phyloP scores from a whole-genome alignment of 768 basidiomycete genomes.

The Termitomyces heimii region DNA sequence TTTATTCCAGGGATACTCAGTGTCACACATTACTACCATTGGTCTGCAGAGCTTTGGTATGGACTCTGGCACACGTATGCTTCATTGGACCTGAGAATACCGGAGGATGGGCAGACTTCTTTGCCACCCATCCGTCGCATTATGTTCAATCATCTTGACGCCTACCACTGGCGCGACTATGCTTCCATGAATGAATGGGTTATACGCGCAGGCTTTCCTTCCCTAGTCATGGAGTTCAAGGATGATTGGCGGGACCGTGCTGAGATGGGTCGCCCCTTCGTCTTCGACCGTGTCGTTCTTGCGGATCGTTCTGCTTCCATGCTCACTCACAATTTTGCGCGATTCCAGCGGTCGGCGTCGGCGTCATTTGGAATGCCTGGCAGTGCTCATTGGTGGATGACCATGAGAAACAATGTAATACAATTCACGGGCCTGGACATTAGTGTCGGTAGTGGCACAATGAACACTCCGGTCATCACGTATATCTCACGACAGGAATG shows the following conservation, averaged over 20 bases:
- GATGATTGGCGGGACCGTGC: slow-evolving; percentile 82
- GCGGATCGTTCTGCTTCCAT: slow-evolving; percentile 86
- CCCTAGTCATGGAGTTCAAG: slow-evolving; percentile 70
- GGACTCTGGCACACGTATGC: slow-evolving; percentile 92
- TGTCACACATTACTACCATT: slow-evolving; percentile 92
- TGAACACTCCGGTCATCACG: slow-evolving; percentile 73
- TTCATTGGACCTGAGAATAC: slow-evolving; percentile 68
- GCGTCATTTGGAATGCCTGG: slow-evolving; percentile 73
- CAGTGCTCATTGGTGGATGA: slow-evolving; percentile 80
- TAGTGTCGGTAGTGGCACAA: slow-evolving; percentile 38
- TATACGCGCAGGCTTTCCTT: slow-evolving; percentile 75
- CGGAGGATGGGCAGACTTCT: slow-evolving; percentile 56
- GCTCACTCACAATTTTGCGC: slow-evolving; percentile 56
- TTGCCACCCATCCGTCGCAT: slow-evolving; percentile 73
- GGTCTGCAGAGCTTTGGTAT: slow-evolving; percentile 87
- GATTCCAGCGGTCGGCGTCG: slow-evolving; percentile 72
- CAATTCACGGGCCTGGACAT: slow-evolving; percentile 59
- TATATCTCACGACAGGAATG: slow-evolving; percentile 89
- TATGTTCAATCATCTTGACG: slow-evolving; percentile 69
- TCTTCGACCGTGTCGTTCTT: slow-evolving; percentile 84
- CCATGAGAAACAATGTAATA: slow-evolving; percentile 67
- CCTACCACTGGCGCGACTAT: slow-evolving; percentile 86
- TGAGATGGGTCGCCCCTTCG: slow-evolving; percentile 59
- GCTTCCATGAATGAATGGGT: slow-evolving; percentile 89
- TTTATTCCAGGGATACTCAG: slow-evolving; percentile 27